Percentiles rank a stretch among this genome's conserved stretches.
Conservation (phyloP, 2,329 filamentous ascomycete species). For the Botrytis tulipae region DNA sequence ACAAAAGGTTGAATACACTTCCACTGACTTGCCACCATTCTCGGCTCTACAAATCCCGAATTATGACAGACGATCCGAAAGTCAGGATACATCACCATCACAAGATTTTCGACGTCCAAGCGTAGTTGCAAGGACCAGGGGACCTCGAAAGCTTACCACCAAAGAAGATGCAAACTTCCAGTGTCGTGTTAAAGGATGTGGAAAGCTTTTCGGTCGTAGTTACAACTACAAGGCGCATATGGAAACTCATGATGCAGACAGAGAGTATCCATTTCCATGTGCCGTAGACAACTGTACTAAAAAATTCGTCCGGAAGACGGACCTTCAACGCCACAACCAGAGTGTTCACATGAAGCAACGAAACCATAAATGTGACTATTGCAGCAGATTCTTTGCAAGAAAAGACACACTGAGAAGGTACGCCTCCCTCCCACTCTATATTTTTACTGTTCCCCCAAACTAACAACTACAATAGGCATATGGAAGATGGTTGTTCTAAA, state of each 20-base stretch:
- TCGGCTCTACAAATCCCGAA: slow-evolving; percentile 33
- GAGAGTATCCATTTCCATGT: slow-evolving; percentile 71
- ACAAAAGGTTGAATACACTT: slow-evolving; percentile 34
- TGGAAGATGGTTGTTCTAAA: slow-evolving; percentile 73
- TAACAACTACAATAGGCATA: slow-evolving; percentile 53
- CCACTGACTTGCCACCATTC: slow-evolving; percentile 34
- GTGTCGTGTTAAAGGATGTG: slow-evolving; percentile 68
- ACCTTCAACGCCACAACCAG: slow-evolving; percentile 62
- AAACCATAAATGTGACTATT: slow-evolving; percentile 69
- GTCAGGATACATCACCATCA: slow-evolving; percentile 27
- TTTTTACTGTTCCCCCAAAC: neutral
- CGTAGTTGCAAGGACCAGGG: slow-evolving; percentile 34
- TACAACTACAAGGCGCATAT: slow-evolving; percentile 88
- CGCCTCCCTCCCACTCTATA: slow-evolving; percentile 18
- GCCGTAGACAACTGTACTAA: slow-evolving; percentile 63
- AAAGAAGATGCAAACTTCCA: slow-evolving; percentile 69
- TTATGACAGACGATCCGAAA: slow-evolving; percentile 35
- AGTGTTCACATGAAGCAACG: slow-evolving; percentile 73
- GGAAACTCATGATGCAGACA: slow-evolving; percentile 75
- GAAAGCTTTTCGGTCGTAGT: slow-evolving; percentile 74
- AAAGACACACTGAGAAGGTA: slow-evolving; percentile 82
- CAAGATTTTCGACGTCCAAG: slow-evolving; percentile 27
- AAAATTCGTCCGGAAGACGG: slow-evolving; percentile 79
- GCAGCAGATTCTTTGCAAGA: slow-evolving; percentile 68
- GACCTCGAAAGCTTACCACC: slow-evolving; percentile 55